Base-by-base conservation (phyloP, 345 rosid species). In the Angophora floribunda region DNA sequence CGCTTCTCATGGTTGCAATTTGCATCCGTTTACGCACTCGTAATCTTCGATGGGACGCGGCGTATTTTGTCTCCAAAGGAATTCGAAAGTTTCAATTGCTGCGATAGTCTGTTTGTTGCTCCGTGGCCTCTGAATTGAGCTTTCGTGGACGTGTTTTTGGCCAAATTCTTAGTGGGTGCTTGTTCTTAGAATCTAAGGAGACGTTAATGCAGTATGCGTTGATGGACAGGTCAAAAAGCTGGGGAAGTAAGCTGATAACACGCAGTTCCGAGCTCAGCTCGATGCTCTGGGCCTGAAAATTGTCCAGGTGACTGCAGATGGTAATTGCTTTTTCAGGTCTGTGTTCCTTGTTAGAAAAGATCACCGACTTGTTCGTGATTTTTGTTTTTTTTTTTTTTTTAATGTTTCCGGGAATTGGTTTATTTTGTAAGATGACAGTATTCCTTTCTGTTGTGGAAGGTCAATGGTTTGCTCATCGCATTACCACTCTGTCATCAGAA, bases 241-340 rank as follows among this genome's bases (percentile, higher is more conserved):
- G 86, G 98, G 98, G 75, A 97, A 97, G 85, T 95, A 96, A 88
- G 89, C 93, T 79, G 96, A 96, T 91, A 84, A 87, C 84, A 90
- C 96, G 87, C 95, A 94, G 80, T 94, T 96, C 84, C 93, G 91
- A 52, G 88, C 92, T 52, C 97, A 96, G 93, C 94, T 96, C 63
- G 97, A 97, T 70, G 87, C 92, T 26, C 93, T 95, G 90, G 98
- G 97, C 21, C 93, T 97, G 75, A 91, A 95, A 91, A 94, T 96
- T 50, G 90, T 96, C 88, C 92, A 95, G 88, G 95, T 97, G 45
- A 96, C 98, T 45, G 93, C 99, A 36, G 99, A 97, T 87, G 99
- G 99, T 92, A 97, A 96, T 91, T 96, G 99, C 91, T 95, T 97
- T 91, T 97, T 97, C 98, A 97, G 99, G 99, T 97, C 89, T 63